Percentiles rank a stretch among this genome's conserved stretches.
phyloP scores from a whole-genome alignment of 1,284 basidiomycete genomes.

The Thelephora terrestris region DNA sequence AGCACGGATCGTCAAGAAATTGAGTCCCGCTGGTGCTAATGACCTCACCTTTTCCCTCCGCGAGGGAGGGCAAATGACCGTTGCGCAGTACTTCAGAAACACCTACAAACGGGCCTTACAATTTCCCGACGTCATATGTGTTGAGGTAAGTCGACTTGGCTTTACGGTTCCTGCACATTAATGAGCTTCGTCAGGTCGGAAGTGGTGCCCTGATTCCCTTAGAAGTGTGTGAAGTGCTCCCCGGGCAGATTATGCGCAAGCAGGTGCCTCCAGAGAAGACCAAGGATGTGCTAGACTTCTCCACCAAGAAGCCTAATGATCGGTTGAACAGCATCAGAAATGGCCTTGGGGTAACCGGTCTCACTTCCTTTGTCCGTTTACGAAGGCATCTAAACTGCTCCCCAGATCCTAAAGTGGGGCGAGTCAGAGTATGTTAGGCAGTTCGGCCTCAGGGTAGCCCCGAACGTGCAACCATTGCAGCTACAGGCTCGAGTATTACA shows the following conservation, averaged over 20 bases:
- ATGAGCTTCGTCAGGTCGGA: conserved; percentile 36
- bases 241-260: conserved; percentile 67
- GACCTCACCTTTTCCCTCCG: conserved; percentile 42
- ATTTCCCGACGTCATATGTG: conserved; percentile 50
- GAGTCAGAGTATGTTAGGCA: conserved; percentile 64
- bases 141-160: conserved; percentile 38
- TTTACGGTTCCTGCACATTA: not conserved
- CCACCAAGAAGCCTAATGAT: conserved; percentile 55
- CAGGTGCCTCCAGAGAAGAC: conserved; percentile 61
- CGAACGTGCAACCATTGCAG: conserved; percentile 34
- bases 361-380: not conserved
- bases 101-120: conserved; percentile 39
- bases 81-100: conserved; percentile 50
- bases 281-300: conserved; percentile 55
- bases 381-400: not conserved
- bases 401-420: conserved; percentile 56
- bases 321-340: conserved; percentile 48
- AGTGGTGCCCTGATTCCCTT: conserved; percentile 57
- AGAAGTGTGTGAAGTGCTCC: conserved; percentile 52
- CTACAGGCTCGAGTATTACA: conserved; percentile 50
- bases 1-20: conserved; percentile 36
- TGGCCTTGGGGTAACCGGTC: conserved; percentile 36
- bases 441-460: conserved; percentile 53
- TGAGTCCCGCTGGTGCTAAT: conserved; percentile 40
- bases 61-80: conserved; percentile 42